Conservation (phyloP, 2,329 filamentous ascomycete species). For the Calonectria crousiana region DNA sequence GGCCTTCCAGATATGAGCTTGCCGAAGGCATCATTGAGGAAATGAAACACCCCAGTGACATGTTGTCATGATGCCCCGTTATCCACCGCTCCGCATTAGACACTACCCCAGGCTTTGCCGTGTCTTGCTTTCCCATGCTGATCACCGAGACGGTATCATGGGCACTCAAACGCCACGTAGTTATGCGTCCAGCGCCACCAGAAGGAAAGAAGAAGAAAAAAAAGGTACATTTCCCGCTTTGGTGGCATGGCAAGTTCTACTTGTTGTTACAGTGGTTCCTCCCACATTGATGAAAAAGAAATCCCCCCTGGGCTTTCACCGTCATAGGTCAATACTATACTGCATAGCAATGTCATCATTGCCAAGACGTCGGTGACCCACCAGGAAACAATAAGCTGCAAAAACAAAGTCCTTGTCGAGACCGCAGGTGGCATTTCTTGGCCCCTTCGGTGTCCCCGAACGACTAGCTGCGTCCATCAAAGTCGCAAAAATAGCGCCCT, state of each 20-base stretch:
- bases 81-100: neutral
- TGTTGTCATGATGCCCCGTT: slow-evolving; percentile 7
- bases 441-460: neutral
- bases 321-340: neutral
- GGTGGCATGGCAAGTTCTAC: neutral
- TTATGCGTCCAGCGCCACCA: neutral
- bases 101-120: neutral
- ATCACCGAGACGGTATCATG: neutral
- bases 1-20: neutral
- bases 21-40: neutral
- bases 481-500: neutral
- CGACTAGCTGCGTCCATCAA: neutral
- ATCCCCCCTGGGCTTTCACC: too few relatives aligned
- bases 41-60: neutral
- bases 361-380: neutral
- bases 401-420: neutral
- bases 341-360: neutral
- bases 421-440: neutral
- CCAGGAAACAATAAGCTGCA: neutral
- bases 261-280: too few relatives aligned
- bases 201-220: neutral
- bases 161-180: neutral
- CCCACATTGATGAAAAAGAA: neutral
- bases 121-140: neutral
- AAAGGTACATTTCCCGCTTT: too few relatives aligned